Evolutionary conservation across 2,329 filamentous ascomycete species (phyloP).

Genomic region (Aureobasidium sp.): DNA sequence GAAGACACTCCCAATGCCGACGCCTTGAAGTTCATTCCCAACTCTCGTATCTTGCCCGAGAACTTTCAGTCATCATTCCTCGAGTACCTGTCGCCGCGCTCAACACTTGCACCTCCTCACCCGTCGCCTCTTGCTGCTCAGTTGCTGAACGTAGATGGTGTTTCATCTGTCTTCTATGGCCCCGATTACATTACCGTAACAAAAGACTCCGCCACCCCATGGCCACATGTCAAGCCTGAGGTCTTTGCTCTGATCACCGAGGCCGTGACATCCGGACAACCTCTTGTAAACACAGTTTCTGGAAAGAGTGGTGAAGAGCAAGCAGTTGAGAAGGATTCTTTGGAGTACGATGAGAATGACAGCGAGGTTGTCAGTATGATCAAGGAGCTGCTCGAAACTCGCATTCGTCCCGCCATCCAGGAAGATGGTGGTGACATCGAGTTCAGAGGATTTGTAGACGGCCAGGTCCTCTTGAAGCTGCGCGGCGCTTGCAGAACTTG

Average conservation of each 20-base stretch:
- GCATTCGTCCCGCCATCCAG: conserved; percentile 91
- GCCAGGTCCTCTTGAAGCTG: conserved; percentile 64
- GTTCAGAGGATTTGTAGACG: conserved; percentile 74
- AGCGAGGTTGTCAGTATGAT: conserved; percentile 96
- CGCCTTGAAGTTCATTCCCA: conserved; percentile 84
- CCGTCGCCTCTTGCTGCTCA: conserved; percentile 86
- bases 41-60: conserved; percentile 75
- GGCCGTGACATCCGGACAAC: conserved; percentile 74
- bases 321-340: conserved; percentile 52
- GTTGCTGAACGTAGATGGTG: conserved; percentile 87
- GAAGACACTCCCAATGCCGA: conserved; percentile 92
- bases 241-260: conserved; percentile 94
- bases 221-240: conserved; percentile 92
- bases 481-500: conserved; percentile 91
- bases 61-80: conserved; percentile 68
- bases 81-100: conserved; percentile 84
- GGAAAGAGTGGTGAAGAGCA: conserved; percentile 47
- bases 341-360: conserved; percentile 83
- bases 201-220: conserved; percentile 79
- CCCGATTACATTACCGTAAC: conserved; percentile 94
- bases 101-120: conserved; percentile 80
- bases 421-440: conserved; percentile 98
- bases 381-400: conserved; percentile 91
- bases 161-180: conserved; percentile 92
- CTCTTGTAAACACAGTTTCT: conserved; percentile 66